Evolutionary conservation across 192 early-diverging fungal species (phyloP).

Genomic region (Entophlyctis luteolus): DNA sequence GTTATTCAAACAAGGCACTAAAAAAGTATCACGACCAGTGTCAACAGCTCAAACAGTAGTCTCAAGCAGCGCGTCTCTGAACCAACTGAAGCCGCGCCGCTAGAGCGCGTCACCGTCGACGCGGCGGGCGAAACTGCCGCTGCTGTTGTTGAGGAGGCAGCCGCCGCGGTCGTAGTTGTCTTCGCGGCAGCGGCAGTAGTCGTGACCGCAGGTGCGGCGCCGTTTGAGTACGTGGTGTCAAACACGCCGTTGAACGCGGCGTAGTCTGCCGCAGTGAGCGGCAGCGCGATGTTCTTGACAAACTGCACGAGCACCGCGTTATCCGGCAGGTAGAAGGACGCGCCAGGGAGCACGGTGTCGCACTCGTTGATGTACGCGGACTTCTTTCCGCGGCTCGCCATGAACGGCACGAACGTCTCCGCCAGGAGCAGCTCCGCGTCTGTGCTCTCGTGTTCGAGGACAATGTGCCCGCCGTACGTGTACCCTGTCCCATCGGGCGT

Average conservation of each 20-base stretch:
- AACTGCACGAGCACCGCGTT: constrained; percentile 8
- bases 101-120: background rate
- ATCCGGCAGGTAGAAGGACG: constrained; percentile 12
- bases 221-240: no score
- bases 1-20: no score
- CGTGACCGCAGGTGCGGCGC: no score
- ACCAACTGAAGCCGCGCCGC: no score
- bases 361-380: constrained; percentile 9
- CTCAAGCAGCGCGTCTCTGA: no score
- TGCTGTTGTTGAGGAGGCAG: background rate
- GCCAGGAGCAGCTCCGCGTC: constrained; percentile 2
- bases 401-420: background rate
- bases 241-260: no score
- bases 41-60: no score
- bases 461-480: constrained; percentile 28
- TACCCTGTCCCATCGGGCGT: background rate
- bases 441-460: constrained; percentile 25
- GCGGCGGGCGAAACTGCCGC: background rate
- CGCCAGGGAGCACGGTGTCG: constrained; percentile 13
- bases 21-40: no score
- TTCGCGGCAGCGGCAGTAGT: background rate
- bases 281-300: constrained; percentile 24
- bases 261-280: constrained; percentile 12
- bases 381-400: background rate
- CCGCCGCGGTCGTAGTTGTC: background rate